These are phyloP conservation scores for Gloeophyllum trabeum DNA, from an alignment of 768 basidiomycete species.

Conservation along the genomic window DNA sequence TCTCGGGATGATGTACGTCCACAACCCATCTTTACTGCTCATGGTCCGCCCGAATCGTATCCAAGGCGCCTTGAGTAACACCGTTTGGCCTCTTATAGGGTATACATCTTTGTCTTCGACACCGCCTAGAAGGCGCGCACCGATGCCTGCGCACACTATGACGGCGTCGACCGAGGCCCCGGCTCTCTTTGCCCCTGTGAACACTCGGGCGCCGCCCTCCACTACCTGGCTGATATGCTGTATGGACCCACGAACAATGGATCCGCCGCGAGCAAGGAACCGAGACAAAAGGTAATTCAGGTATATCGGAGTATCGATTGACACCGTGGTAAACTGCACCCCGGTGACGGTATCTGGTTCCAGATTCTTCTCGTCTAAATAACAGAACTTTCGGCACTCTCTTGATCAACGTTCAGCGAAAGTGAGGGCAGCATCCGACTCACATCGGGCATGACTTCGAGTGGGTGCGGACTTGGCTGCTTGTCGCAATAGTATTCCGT, in stretches of 20 bases:
- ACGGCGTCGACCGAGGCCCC: conserved; percentile 32
- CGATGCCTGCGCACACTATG: conserved; percentile 62
- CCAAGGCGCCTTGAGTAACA: conserved; percentile 37
- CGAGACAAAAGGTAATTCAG: conserved; percentile 50
- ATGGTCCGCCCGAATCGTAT: conserved; percentile 38
- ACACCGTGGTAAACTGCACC: conserved; percentile 51
- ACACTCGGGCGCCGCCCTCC: conserved; percentile 35
- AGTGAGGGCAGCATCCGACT: neutral
- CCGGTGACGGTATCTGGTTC: conserved; percentile 33
- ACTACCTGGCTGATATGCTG: conserved; percentile 63
- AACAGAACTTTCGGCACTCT: conserved; percentile 21
- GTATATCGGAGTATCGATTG: conserved; percentile 56
- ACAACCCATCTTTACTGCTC: conserved; percentile 25
- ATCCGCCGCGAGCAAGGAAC: conserved; percentile 53
- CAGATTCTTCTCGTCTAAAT: conserved; percentile 28
- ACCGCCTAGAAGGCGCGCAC: conserved; percentile 38
- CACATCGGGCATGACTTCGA: conserved; percentile 22
- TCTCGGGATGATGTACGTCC: conserved; percentile 59
- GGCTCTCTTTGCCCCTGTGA: conserved; percentile 8
- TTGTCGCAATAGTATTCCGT: conserved; percentile 44
- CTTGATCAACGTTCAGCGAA: neutral
- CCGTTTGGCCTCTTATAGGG: conserved; percentile 35
- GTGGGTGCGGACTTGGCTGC: conserved; percentile 24
- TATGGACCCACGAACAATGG: conserved; percentile 41
- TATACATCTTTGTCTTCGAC: conserved; percentile 37